Evolutionary conservation across 2,329 filamentous ascomycete species (phyloP), one percentile per base, ranked within the genome.

Genomic region (Metarhizium guizhouense): DNA sequence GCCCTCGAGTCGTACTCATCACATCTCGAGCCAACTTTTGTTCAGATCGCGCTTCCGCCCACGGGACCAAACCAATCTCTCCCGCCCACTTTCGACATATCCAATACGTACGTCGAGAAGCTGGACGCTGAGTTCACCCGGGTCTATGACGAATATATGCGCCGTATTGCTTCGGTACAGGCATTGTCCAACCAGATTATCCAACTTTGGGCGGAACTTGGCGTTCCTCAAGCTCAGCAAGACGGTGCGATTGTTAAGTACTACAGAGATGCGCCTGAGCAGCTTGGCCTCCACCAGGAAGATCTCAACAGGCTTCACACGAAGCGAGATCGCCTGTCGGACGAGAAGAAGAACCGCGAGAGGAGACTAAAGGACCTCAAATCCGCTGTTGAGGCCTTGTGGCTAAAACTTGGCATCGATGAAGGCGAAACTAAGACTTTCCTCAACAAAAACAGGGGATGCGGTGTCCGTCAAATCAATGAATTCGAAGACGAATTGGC

Each of bases 1-100:
- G 93, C 93, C 4, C 85, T 99, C 52, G 87, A 96, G 68, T 96
- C 93, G 5, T 99, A 97, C 70, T 95, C 94, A 1, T 95, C 90
- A 10, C 94, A 97, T 69, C 87, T 99, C 50, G 94, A 99, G 70
- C 76, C 89, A 11, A 87, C 87, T 2, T 97, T 97, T 69, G 82
- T 97, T 61, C 83, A 86, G 66, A 85, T 97, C 66, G 81, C 86
- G 45, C 82, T 99, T 6, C 94, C 94, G 2, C 93, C 93, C 0
- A 91, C 87, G 3, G 83, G 82, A 1, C 84, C 87, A 5, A 87
- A 90, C 61, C 84, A 89, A 49, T 85, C 85, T 13, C 79, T 95
- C 43, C 83, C 92, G 1, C 83, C 90, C 3, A 88, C 81, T 53
- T 97, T 99, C 69, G 92, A 97, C 65, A 83, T 99, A n/a, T 96